phyloP scores from a whole-genome alignment of 345 rosid genomes.

The Bretschneidera sinensis region DNA sequence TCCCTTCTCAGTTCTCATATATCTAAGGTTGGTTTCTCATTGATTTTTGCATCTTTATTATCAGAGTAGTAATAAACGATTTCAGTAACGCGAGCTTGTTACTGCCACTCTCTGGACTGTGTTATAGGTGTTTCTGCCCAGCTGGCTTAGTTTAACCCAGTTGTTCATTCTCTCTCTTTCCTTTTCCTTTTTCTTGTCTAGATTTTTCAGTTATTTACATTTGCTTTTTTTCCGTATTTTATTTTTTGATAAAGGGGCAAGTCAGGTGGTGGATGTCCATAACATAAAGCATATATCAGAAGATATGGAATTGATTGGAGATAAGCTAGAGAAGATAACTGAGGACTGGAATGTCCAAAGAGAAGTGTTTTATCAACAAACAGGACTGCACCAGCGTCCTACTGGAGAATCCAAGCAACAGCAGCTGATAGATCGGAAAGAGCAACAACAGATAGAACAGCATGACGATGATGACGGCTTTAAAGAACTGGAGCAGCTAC shows the following conservation, averaged over 20 bases:
- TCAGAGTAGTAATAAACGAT: too few relatives aligned
- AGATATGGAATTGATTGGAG: constrained; percentile 40
- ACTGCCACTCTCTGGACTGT: too few relatives aligned
- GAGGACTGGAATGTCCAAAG: constrained; percentile 58
- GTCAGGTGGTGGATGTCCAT: constrained; percentile 38
- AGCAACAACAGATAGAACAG: constrained; percentile 7
- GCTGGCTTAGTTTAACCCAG: neutral
- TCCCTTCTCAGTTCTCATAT: too few relatives aligned
- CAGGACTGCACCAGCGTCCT: constrained; percentile 29
- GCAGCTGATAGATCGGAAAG: constrained; percentile 4
- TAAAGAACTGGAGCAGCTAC: constrained; percentile 38
- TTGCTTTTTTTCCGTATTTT: neutral
- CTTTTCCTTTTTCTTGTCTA: neutral
- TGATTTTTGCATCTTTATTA: too few relatives aligned
- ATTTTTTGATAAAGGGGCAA: constrained; percentile 42
- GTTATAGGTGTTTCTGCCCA: too few relatives aligned
- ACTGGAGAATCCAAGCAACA: constrained; percentile 5
- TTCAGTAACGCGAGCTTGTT: too few relatives aligned
- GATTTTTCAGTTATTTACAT: neutral
- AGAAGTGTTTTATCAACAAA: constrained; percentile 38
- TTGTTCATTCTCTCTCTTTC: neutral
- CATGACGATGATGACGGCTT: constrained; percentile 30
- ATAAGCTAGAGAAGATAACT: constrained; percentile 33
- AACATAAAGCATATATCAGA: constrained; percentile 56
- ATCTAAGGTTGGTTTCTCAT: too few relatives aligned